These are phyloP conservation scores for Ophiostoma quercus DNA, from an alignment of 2,329 filamentous ascomycete species.

Conservation along the genomic window DNA sequence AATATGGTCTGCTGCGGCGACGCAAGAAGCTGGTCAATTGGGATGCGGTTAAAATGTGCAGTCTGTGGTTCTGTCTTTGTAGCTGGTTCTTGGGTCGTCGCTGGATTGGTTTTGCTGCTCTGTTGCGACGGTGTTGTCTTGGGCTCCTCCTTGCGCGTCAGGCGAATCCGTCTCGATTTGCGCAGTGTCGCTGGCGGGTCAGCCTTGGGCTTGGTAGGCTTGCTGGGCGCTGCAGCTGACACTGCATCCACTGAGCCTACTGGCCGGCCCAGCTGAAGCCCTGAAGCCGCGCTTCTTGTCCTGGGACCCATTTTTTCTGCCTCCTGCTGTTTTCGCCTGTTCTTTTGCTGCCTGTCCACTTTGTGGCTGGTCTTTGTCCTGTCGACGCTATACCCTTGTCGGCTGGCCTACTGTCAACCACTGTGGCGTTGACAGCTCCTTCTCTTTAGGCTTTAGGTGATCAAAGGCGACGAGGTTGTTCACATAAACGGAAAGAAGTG, in stretches of 20 bases:
- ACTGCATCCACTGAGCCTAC: background rate
- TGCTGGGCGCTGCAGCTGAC: background rate
- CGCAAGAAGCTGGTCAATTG: slow-evolving; percentile 3
- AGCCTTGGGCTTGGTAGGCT: background rate
- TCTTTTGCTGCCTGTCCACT: background rate
- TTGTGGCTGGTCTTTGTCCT: slow-evolving; percentile 10
- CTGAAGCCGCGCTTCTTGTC: background rate
- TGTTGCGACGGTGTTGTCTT: slow-evolving; percentile 16
- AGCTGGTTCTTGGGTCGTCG: background rate
- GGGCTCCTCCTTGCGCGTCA: slow-evolving; percentile 13
- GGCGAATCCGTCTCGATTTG: slow-evolving; percentile 12
- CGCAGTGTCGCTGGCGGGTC: slow-evolving; percentile 1
- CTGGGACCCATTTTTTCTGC: slow-evolving; percentile 11
- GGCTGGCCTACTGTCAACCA: background rate
- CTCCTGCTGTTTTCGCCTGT: background rate
- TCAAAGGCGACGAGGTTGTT: background rate
- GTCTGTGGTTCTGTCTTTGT: background rate
- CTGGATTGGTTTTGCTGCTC: background rate
- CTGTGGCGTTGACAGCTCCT: slow-evolving; percentile 5
- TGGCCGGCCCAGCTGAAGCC: background rate
- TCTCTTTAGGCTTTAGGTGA: background rate
- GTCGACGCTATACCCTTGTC: background rate
- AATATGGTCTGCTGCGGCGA: background rate
- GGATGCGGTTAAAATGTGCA: background rate
- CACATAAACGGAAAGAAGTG: background rate